Conservation (phyloP, 2,329 filamentous ascomycete species). For the Dothistroma pini region DNA sequence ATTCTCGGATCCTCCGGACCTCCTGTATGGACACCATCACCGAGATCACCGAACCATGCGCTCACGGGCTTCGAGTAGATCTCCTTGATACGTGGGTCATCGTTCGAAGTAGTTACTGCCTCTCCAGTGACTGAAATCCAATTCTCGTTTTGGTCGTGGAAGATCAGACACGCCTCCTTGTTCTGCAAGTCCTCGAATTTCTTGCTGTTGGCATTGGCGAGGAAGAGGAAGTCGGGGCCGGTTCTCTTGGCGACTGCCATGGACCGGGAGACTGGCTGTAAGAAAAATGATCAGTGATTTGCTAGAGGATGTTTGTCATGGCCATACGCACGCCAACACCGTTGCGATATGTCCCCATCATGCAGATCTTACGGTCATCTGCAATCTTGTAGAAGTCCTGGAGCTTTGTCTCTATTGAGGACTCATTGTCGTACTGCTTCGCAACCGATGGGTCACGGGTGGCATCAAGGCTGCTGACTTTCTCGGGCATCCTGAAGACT, state of each 20-base stretch:
- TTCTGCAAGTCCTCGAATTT: slow-evolving; percentile 48
- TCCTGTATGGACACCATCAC: slow-evolving; percentile 48
- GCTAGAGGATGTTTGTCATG: neutral
- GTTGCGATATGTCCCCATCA: slow-evolving; percentile 42
- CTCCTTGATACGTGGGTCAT: slow-evolving; percentile 49
- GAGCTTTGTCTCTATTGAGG: slow-evolving; percentile 45
- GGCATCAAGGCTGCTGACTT: slow-evolving; percentile 39
- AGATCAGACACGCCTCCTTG: slow-evolving; percentile 42
- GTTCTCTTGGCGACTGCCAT: slow-evolving; percentile 55
- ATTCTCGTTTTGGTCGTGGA: slow-evolving; percentile 47
- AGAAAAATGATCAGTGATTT: slow-evolving; percentile 2
- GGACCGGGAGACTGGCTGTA: slow-evolving; percentile 42
- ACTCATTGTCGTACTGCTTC: slow-evolving; percentile 48
- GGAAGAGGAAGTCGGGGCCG: slow-evolving; percentile 51
- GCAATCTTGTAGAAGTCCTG: slow-evolving; percentile 47
- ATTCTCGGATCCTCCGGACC: slow-evolving; percentile 47
- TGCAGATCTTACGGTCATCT: slow-evolving; percentile 45
- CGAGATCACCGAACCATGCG: slow-evolving; percentile 51
- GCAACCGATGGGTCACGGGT: slow-evolving; percentile 46
- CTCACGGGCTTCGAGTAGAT: slow-evolving; percentile 39
- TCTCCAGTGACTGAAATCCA: slow-evolving; percentile 48
- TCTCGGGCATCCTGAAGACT: slow-evolving; percentile 45
- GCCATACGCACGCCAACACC: slow-evolving; percentile 36
- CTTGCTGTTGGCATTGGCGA: slow-evolving; percentile 46
- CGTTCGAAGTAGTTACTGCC: slow-evolving; percentile 40